Base-by-base conservation (phyloP, 192 early-diverging fungal genomes). In the Pilobolus umbonatus region DNA sequence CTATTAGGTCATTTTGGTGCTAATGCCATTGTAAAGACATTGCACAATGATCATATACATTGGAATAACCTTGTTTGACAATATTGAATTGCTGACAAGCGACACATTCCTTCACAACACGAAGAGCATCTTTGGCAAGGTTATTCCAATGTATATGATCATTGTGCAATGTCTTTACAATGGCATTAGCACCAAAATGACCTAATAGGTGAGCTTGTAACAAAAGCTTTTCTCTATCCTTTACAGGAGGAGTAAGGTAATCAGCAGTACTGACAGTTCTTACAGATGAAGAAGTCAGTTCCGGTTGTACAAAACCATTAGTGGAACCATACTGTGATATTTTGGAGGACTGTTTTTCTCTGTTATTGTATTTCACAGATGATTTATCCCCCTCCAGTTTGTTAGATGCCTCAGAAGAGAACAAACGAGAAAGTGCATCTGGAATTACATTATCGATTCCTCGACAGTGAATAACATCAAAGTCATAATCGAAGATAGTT, bases 381-480 rank as follows among this genome's bases (percentile, higher is more conserved):
- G 38, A 15, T 40, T 46, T 36, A 62, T 29, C 45, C 38, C 52
- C 61, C 10, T 12, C 61, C 61, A 62, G 51, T 26, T 34, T 29
- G 43, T 42, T 15, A 14, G 11, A n/a, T 1, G 15, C 26, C 1
- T n/a, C 8, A 17, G 15, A 2, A 31, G 32, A 2, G 19, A 68
- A 60, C 1, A 59, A 32, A 17, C 63, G 58, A 25, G 63, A 66
- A 5, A 74, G 42, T 5, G 17, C n/a, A 60, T 74, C 72, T 38
- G 72, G 72, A 4, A 74, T 29, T 3, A 66, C 31, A 38, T 74
- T 74, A 1, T 56, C 1, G 7, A 66, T 35, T 25, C 72, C 67
- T 6, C 45, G 62, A 1, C 44, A 24, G 34, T 74, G 54, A n/a
- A 43, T 12, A 9, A 68, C 49, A 0, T 17, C 36, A 19, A 74